Evolutionary conservation across 129 eudicot species (phyloP).

Genomic region (Arctium lappa): DNA sequence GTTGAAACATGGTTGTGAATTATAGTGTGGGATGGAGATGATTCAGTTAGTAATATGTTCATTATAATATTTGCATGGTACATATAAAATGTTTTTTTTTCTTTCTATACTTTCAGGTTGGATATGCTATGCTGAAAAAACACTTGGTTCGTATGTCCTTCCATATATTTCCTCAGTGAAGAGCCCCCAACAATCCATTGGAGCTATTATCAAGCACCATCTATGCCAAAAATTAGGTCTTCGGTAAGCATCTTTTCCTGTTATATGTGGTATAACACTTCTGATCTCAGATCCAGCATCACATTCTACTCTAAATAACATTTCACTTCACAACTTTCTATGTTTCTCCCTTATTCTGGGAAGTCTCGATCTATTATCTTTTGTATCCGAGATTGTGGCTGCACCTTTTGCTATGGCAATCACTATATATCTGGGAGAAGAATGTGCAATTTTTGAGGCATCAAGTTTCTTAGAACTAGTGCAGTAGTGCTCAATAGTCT

Average conservation of each 20-base stretch:
- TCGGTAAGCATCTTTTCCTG: constrained; percentile 40
- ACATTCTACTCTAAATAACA: too few species aligned
- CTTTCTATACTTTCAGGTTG: constrained; percentile 57
- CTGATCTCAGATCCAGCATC: neutral
- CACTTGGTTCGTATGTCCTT: constrained; percentile 85
- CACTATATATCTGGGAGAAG: neutral
- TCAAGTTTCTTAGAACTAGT: neutral
- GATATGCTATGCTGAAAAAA: constrained; percentile 99
- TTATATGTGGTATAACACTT: neutral
- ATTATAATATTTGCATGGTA: neutral
- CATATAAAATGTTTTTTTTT: neutral
- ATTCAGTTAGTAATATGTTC: neutral
- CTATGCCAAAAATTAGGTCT: constrained; percentile 55
- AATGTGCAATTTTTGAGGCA: neutral
- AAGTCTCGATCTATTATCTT: neutral
- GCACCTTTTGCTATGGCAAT: neutral
- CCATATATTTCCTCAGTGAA: constrained; percentile 93
- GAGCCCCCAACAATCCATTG: constrained; percentile 98
- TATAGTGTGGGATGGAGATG: neutral
- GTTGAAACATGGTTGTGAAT: neutral
- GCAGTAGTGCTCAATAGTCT: neutral
- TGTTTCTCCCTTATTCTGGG: too few species aligned
- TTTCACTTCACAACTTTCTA: neutral
- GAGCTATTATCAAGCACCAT: constrained; percentile 73
- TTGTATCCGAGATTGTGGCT: neutral